phyloP scores from a whole-genome alignment of 805 yeast genomes.

The Suhomyces vadensis region DNA sequence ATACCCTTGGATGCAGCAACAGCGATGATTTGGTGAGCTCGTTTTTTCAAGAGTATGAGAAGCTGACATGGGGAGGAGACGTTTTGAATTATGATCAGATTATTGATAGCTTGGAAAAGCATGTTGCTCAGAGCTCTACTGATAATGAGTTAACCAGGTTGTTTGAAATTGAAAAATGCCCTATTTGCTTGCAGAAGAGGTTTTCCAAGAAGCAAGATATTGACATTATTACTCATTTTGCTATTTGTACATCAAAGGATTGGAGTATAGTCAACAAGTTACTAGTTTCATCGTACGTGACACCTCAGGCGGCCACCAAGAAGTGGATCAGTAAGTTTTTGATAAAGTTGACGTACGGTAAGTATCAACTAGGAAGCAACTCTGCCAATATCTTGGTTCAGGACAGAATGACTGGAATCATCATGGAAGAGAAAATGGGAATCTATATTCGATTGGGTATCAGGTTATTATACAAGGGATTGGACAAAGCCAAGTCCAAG shows the following conservation, averaged over 20 bases:
- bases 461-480: conserved; percentile 75
- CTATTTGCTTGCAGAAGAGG: conserved; percentile 69
- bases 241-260: conserved; percentile 78
- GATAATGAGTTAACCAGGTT: conserved; percentile 35
- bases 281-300: conserved; percentile 67
- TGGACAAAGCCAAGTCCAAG: conserved; percentile 58
- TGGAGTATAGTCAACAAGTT: conserved; percentile 69
- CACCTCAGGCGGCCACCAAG: conserved; percentile 79
- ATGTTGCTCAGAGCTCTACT: conserved; percentile 23
- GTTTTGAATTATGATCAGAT: conserved; percentile 46
- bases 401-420: conserved; percentile 83
- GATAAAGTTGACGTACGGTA: conserved; percentile 85
- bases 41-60: conserved; percentile 49
- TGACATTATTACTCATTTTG: conserved; percentile 83
- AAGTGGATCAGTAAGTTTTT: conserved; percentile 86
- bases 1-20: conserved; percentile 54
- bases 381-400: conserved; percentile 95
- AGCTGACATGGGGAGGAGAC: conserved; percentile 57
- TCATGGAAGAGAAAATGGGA: conserved; percentile 92
- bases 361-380: conserved; percentile 76
- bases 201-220: conserved; percentile 53
- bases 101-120: conserved; percentile 47
- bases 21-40: conserved; percentile 55
- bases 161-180: conserved; percentile 71
- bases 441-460: conserved; percentile 87